A percentile compares a stretch with the other conserved stretches of the same genome.
Evolutionary conservation across 2,329 filamentous ascomycete species (phyloP).

Genomic region (Aspergillaceae sp.): DNA sequence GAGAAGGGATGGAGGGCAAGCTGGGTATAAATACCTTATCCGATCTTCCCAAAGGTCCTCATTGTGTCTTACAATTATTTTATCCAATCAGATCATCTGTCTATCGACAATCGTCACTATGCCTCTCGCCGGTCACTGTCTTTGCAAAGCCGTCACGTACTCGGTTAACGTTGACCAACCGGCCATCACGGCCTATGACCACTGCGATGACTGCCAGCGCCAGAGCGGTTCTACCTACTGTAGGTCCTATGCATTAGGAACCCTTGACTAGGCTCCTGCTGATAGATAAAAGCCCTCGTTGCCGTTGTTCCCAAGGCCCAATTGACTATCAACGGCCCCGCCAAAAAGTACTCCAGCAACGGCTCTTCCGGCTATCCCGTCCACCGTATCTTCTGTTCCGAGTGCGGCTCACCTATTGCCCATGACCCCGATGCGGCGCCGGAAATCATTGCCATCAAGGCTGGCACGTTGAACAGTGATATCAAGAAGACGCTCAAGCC

Average conservation of each 20-base stretch:
- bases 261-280: not conserved
- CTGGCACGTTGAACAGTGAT: conserved; percentile 53
- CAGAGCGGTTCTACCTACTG: conserved; percentile 61
- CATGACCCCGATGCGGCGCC: conserved; percentile 64
- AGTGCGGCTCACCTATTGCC: conserved; percentile 61
- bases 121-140: conserved; percentile 61
- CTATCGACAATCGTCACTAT: conserved; percentile 36
- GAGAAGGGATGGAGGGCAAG: no score
- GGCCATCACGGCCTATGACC: conserved; percentile 52
- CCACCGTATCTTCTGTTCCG: conserved; percentile 60
- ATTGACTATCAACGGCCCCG: conserved; percentile 53
- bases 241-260: conserved; percentile 6
- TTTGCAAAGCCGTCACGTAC: conserved; percentile 66
- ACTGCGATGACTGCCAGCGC: conserved; percentile 66
- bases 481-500: conserved; percentile 62
- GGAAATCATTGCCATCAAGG: conserved; percentile 61
- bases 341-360: conserved; percentile 55
- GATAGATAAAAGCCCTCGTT: conserved; percentile 46
- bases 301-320: conserved; percentile 58
- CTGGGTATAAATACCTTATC: conserved; percentile 16
- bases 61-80: conserved; percentile 46
- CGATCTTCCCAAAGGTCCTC: conserved; percentile 16
- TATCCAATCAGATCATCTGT: not conserved
- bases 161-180: conserved; percentile 41
- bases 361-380: conserved; percentile 55